A percentile compares a stretch with the other conserved stretches of the same genome.
Conservation (phyloP, 768 basidiomycete species). For the Russula griseocarnosa region DNA sequence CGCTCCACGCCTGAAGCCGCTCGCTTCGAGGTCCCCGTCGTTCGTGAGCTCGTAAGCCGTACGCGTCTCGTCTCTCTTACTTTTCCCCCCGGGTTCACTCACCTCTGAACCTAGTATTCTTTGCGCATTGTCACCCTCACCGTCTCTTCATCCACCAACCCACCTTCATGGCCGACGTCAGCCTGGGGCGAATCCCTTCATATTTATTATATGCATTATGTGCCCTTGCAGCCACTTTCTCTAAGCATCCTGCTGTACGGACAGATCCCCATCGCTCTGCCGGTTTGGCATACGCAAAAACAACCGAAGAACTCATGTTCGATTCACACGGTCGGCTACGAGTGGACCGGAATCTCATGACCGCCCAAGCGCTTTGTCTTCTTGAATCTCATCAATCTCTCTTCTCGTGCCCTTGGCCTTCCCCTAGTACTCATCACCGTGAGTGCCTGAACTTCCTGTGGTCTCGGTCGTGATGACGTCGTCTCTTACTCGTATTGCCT, state of each 20-base stretch:
- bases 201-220: slow-evolving; percentile 72
- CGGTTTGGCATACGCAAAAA: slow-evolving; percentile 45
- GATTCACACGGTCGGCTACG: slow-evolving; percentile 61
- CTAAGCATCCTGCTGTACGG: slow-evolving; percentile 59
- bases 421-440: slow-evolving; percentile 31
- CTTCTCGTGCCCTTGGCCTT: slow-evolving; percentile 30
- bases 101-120: slow-evolving; percentile 54
- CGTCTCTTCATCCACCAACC: slow-evolving; percentile 76
- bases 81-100: background rate
- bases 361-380: slow-evolving; percentile 72
- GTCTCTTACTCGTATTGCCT: slow-evolving; percentile 23
- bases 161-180: slow-evolving; percentile 63
- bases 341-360: slow-evolving; percentile 60
- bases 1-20: slow-evolving; percentile 12
- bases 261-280: slow-evolving; percentile 43
- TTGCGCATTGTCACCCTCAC: slow-evolving; percentile 75
- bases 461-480: slow-evolving; percentile 9
- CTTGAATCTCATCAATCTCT: slow-evolving; percentile 63
- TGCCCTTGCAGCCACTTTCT: slow-evolving; percentile 73
- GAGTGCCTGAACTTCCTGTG: slow-evolving; percentile 22
- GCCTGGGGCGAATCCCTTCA: slow-evolving; percentile 61
- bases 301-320: slow-evolving; percentile 66
- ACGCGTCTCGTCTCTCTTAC: background rate
- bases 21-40: slow-evolving; percentile 27
- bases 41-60: slow-evolving; percentile 29